Percentiles rank a stretch among this genome's conserved stretches.
Evolutionary conservation across 768 basidiomycete genomes (phyloP).

Genomic region (Omphalotus guepiniiformis): DNA sequence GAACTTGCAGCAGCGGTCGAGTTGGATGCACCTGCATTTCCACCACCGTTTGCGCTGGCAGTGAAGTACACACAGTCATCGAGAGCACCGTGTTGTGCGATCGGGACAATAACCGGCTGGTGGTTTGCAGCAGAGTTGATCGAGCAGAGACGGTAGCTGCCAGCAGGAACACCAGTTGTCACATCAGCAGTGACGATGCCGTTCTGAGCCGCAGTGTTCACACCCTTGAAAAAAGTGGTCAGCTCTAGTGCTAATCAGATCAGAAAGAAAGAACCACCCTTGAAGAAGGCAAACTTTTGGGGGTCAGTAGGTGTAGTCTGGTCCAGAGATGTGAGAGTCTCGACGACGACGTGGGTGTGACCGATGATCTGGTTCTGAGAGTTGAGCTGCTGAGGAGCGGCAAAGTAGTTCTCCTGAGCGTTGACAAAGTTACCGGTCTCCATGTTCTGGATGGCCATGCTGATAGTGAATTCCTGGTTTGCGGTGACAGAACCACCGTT

Average conservation of each 20-base stretch:
- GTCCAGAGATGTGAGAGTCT: slow-evolving; percentile 37
- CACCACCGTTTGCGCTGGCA: slow-evolving; percentile 4
- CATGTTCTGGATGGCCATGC: slow-evolving; percentile 41
- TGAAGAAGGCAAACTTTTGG: slow-evolving; percentile 54
- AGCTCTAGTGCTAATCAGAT: slow-evolving; percentile 20
- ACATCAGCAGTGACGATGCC: slow-evolving; percentile 45
- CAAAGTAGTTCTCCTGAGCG: slow-evolving; percentile 48
- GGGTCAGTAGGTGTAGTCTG: slow-evolving; percentile 47
- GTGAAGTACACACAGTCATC: slow-evolving; percentile 54
- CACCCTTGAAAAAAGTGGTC: slow-evolving; percentile 42
- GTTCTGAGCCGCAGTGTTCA: slow-evolving; percentile 21
- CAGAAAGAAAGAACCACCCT: slow-evolving; percentile 18
- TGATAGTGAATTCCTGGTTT: slow-evolving; percentile 46
- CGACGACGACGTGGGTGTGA: slow-evolving; percentile 57
- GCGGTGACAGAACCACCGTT: slow-evolving; percentile 42
- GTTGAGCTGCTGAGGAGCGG: slow-evolving; percentile 55
- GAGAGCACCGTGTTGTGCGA: slow-evolving; percentile 57
- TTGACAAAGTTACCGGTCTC: slow-evolving; percentile 56
- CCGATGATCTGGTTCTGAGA: slow-evolving; percentile 47
- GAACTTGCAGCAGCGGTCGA: slow-evolving; percentile 6
- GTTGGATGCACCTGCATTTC: slow-evolving; percentile 1
- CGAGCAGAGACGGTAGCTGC: slow-evolving; percentile 54
- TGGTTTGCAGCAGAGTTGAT: slow-evolving; percentile 58
- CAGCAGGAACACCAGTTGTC: slow-evolving; percentile 50
- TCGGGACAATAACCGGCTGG: slow-evolving; percentile 50